These are phyloP conservation scores for Artemisia annua DNA, from an alignment of 129 eudicot genomes.

Conservation along the genomic window DNA sequence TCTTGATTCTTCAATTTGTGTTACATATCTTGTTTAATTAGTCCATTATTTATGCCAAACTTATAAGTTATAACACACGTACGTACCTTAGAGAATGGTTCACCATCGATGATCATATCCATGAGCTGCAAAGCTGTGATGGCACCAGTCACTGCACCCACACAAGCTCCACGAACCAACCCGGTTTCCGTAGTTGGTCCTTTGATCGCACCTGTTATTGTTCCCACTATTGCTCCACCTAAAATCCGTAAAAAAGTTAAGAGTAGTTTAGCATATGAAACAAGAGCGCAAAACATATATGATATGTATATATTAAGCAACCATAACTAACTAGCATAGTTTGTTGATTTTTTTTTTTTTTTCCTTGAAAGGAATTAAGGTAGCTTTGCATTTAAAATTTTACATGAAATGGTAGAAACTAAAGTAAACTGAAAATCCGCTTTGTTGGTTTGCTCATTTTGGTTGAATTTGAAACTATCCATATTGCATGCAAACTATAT, in stretches of 20 bases:
- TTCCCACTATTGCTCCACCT: conserved; percentile 82
- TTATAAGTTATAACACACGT: not conserved
- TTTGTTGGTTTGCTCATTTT: too few species aligned
- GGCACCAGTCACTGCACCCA: conserved; percentile 77
- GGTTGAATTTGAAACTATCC: too few species aligned
- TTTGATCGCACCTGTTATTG: conserved; percentile 65
- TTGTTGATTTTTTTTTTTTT: too few species aligned
- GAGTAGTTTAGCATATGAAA: not conserved
- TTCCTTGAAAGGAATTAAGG: too few species aligned
- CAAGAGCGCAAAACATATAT: not conserved
- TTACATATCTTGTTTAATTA: too few species aligned
- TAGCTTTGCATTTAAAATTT: too few species aligned
- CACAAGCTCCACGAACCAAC: conserved; percentile 59
- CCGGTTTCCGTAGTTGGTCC: conserved; percentile 89
- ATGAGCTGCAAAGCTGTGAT: conserved; percentile 67
- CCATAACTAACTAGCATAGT: not conserved
- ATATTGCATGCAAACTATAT: too few species aligned
- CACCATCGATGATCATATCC: conserved; percentile 65
- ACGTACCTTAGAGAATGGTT: conserved; percentile 70
- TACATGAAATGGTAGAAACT: too few species aligned
- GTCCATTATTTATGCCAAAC: too few species aligned
- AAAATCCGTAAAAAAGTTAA: not conserved
- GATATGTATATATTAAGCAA: too few species aligned
- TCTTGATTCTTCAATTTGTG: too few species aligned
- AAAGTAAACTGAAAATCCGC: too few species aligned